Evolutionary conservation across 1,284 basidiomycete genomes (phyloP).

Genomic region (Moesziomyces sp.): DNA sequence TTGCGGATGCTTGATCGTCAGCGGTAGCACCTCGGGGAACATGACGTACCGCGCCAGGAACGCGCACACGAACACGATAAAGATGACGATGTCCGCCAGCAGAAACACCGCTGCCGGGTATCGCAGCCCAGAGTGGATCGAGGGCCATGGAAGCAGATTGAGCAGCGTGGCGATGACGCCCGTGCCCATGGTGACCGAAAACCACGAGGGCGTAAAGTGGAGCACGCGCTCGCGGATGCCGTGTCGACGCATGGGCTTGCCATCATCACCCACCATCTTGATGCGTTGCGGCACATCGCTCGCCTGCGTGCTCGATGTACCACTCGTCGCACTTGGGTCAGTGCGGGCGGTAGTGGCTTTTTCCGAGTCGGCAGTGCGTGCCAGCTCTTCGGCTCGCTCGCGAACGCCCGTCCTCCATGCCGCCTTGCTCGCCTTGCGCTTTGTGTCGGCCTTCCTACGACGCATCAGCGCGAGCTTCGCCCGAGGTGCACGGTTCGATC

Average conservation of each 20-base stretch:
- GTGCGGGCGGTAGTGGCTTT: conserved; percentile 12
- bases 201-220: conserved; percentile 59
- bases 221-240: conserved; percentile 49
- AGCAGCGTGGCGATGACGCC: conserved; percentile 53
- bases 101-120: conserved; percentile 40
- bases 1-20: conserved; percentile 60
- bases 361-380: conserved; percentile 36
- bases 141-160: conserved; percentile 46
- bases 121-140: conserved; percentile 35
- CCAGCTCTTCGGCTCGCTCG: conserved; percentile 33
- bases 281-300: conserved; percentile 20
- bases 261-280: conserved; percentile 40
- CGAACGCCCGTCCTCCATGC: conserved; percentile 13
- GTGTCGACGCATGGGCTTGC: conserved; percentile 36
- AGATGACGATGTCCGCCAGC: conserved; percentile 44
- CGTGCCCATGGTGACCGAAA: conserved; percentile 57
- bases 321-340: not conserved
- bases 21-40: conserved; percentile 55
- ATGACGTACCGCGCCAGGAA: conserved; percentile 53
- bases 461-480: not conserved
- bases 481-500: conserved; percentile 1
- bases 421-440: not conserved
- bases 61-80: conserved; percentile 47
- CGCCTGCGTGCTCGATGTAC: not conserved
- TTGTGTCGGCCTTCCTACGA: not conserved